Conservation (phyloP, 1,284 basidiomycete genomes). For the Microstroma glucosiphilum region DNA sequence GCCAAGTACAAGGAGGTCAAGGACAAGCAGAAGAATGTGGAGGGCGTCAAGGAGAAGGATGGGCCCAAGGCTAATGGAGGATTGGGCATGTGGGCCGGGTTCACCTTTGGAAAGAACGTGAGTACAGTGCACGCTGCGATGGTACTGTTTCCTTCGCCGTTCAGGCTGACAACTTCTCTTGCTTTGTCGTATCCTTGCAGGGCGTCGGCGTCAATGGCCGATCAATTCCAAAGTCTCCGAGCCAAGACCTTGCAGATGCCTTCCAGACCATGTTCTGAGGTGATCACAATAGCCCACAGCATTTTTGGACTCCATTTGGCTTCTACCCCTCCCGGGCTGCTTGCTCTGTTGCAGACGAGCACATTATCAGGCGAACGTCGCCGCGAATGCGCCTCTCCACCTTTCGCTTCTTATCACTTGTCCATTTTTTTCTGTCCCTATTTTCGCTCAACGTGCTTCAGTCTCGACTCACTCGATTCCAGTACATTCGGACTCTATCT, state of each 20-base stretch:
- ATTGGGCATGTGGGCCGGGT: constrained; percentile 89
- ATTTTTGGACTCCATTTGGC: too few species aligned
- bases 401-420: too few species aligned
- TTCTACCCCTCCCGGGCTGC: too few species aligned
- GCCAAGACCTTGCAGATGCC: constrained; percentile 27
- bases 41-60: constrained; percentile 65
- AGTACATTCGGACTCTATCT: too few species aligned
- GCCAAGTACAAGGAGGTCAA: constrained; percentile 84
- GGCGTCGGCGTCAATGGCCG: constrained; percentile 26
- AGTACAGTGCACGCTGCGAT: background rate
- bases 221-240: constrained; percentile 15
- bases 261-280: constrained; percentile 40
- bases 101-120: constrained; percentile 65
- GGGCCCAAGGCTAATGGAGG: constrained; percentile 55
- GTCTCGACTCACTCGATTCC: too few species aligned
- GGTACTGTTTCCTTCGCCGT: background rate
- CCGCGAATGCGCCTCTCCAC: too few species aligned
- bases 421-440: too few species aligned
- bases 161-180: background rate
- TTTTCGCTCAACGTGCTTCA: too few species aligned
- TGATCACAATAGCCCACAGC: too few species aligned
- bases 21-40: constrained; percentile 94
- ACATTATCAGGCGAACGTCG: too few species aligned
- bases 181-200: constrained; percentile 6
- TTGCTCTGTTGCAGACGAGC: too few species aligned